Evolutionary conservation across 495 filamentous ascomycete species (phyloP).

Genomic region (Chaetomidium leptoderma): DNA sequence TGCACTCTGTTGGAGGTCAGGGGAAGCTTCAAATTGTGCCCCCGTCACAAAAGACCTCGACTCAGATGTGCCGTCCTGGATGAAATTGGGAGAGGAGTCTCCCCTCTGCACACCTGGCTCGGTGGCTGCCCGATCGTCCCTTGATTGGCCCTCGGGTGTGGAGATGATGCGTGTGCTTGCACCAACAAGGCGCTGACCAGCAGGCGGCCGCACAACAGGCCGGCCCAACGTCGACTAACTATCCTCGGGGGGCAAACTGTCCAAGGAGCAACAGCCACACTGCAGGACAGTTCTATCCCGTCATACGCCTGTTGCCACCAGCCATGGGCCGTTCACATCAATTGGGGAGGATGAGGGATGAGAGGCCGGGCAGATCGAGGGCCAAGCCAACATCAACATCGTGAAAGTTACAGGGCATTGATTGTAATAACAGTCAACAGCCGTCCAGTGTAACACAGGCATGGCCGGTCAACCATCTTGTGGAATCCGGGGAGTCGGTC

Average conservation of each 20-base stretch:
- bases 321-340: no score
- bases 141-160: constrained; percentile 3
- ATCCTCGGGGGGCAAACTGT: not conserved
- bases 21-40: not conserved
- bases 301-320: no score
- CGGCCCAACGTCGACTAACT: not conserved
- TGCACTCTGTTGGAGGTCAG: not conserved
- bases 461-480: no score
- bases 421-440: no score
- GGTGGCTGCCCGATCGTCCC: constrained; percentile 1
- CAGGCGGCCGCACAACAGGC: not conserved
- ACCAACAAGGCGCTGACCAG: constrained; percentile 3
- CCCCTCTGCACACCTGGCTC: not conserved
- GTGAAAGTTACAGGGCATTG: no score
- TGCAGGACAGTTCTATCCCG: no score
- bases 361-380: no score
- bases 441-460: no score
- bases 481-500: no score
- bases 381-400: no score
- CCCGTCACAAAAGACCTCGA: not conserved
- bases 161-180: not conserved
- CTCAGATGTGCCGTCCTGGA: not conserved
- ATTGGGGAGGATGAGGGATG: no score
- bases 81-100: not conserved
- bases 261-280: no score